Base-by-base conservation (phyloP, 2,329 filamentous ascomycete genomes). In the Xylariaceae sp. region DNA sequence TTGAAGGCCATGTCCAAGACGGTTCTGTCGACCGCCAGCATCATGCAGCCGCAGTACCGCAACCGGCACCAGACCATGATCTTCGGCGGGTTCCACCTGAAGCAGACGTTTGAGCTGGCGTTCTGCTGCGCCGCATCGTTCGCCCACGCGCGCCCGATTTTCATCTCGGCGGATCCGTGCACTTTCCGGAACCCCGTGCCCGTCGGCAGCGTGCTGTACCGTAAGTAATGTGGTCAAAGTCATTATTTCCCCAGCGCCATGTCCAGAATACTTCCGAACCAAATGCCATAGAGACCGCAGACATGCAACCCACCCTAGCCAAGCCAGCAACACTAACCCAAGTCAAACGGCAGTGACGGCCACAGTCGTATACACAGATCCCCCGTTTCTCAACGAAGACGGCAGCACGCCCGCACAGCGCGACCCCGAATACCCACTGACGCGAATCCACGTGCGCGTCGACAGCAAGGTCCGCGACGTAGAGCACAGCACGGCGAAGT, bases 151-250 rank as follows among this genome's bases (percentile, higher is more conserved):
- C 76, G 86, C 2, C 86, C 86, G 1, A 86, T 82, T 15, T 89
- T 89, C 73, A 74, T 89, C 48, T 85, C 83, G 7, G 80, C 89
- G 32, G 87, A 89, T 59, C 87, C 87, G 0, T 86, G 81, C 58
- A 89, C 85, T 0, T 89, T 90, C 66, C 81, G 87, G 57, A 88
- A 88, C 60, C 85, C 87, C 0, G 87, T 89, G 0, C 87, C 87
- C 0, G 86, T 89, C 1, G 87, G 87, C 47, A 86, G 83, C 56
- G 86, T 89, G 13, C 72, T 89, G 7, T 90, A 90, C 61, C 74
- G 41, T 43, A 29, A 43, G 41, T 43, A 5, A n/a, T n/a, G n/a
- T n/a, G n/a, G n/a, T n/a, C n/a, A n/a, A 37, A 37, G 16, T 4
- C n/a, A 10, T 34, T 34, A 12, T 42, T 2, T 22, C 41, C 18